Evolutionary conservation across 257 asterid species (phyloP).

Genomic region (Fraxinus anomala): DNA sequence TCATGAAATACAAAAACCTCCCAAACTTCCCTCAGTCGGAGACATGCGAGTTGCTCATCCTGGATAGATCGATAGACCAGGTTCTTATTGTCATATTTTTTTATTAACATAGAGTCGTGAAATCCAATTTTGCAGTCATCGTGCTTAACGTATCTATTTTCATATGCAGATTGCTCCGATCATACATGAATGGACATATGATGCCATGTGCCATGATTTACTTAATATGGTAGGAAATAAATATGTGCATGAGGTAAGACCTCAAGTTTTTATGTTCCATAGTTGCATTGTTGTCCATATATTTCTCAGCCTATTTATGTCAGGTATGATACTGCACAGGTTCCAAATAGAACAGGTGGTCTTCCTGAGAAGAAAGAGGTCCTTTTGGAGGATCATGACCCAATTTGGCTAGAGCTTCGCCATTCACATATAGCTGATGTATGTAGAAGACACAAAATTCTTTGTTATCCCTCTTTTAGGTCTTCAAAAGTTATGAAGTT

Average conservation of each 20-base stretch:
- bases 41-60: slow-evolving; percentile 94
- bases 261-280: slow-evolving; percentile 19
- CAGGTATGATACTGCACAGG: slow-evolving; percentile 49
- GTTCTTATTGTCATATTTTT: slow-evolving; percentile 37
- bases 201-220: slow-evolving; percentile 97
- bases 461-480: slow-evolving; percentile 16
- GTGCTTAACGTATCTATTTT: slow-evolving; percentile 22
- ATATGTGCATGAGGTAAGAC: slow-evolving; percentile 88
- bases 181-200: slow-evolving; percentile 99
- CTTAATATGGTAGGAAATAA: slow-evolving; percentile 94
- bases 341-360: slow-evolving; percentile 79
- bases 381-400: slow-evolving; percentile 98
- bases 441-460: slow-evolving; percentile 34
- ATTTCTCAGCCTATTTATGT: slow-evolving; percentile 17
- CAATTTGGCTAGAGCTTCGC: slow-evolving; percentile 98
- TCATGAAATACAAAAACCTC: slow-evolving; percentile 78
- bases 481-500: slow-evolving; percentile 15
- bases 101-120: background rate
- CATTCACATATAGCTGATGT: slow-evolving; percentile 99
- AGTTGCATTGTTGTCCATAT: slow-evolving; percentile 26
- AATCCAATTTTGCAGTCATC: background rate
- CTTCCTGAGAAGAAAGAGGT: slow-evolving; percentile 94
- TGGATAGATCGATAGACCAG: slow-evolving; percentile 98
- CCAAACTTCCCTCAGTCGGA: slow-evolving; percentile 87
- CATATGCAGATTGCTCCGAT: slow-evolving; percentile 79